Evolutionary conservation across 805 yeast species (phyloP), one percentile per base, ranked within the genome.

Genomic region (Vanderwaltozyma yarrowii): DNA sequence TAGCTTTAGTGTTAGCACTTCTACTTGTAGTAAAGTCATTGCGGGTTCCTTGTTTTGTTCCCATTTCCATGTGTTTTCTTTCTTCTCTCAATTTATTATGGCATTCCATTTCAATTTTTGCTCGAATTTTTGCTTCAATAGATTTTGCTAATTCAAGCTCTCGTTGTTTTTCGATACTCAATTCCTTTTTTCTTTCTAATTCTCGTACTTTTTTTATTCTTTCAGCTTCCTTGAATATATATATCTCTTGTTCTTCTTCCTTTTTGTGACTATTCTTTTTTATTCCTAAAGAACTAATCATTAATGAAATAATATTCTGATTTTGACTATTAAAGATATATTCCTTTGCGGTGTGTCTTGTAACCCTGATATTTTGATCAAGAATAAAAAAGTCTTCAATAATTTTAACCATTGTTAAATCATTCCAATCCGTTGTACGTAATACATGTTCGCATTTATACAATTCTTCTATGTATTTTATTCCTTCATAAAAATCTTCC

Each of bases 381-480:
- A 58, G 38, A n/a, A 58, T 45, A 27, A 54, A 51, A 14, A 56
- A 41, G 35, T 54, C 52, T 20, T 51, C 58, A 10, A 54, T 39
- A 4, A 40, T 41, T 28, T 30, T 39, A 21, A 36, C 34, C 19
- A 44, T 41, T 5, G 48, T 51, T 19, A 44, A 27, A 27, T 49
- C 36, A 3, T 40, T 43, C 28, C 36, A 36, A 17, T 40, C 27
- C 31, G 40, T 37, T 23, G 24, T 32, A 21, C 38, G 41, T 35
- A 46, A 39, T 2, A 54, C 41, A 30, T 40, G 38, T 20, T 43
- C 30, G 23, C 51, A 39, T 15, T 39, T 42, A 36, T 44, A 58
- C 17, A 37, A 26, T 20, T 42, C 46, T 33, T 53, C 55, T 15
- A 56, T 45, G 30, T 40, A 41, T 13, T 33, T 37, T 2, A 58